Conservation (phyloP, 2,329 filamentous ascomycete species). For the Claviceps citrina region DNA sequence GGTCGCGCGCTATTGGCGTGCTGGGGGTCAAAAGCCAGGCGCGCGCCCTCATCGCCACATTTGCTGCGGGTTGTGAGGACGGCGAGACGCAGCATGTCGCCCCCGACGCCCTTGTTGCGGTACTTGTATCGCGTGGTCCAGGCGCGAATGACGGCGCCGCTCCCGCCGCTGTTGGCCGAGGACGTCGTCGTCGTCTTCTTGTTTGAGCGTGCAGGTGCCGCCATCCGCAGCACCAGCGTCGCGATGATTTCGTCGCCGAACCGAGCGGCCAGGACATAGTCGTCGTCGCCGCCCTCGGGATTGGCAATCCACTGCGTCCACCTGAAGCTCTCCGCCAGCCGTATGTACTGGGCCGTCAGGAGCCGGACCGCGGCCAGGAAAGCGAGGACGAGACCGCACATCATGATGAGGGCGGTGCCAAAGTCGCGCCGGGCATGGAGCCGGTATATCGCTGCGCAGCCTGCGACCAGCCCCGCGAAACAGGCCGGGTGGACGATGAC, state of each 20-base stretch:
- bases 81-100: slow-evolving; percentile 56
- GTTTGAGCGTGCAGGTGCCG: slow-evolving; percentile 12
- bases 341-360: slow-evolving; percentile 45
- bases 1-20: slow-evolving; percentile 57
- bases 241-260: slow-evolving; percentile 54
- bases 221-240: slow-evolving; percentile 50
- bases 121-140: slow-evolving; percentile 66
- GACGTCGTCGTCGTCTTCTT: slow-evolving; percentile 3
- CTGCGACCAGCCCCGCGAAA: slow-evolving; percentile 27
- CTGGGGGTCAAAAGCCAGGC: slow-evolving; percentile 54
- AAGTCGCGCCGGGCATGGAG: slow-evolving; percentile 28
- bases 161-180: slow-evolving; percentile 33
- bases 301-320: slow-evolving; percentile 42
- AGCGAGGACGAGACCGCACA: slow-evolving; percentile 45
- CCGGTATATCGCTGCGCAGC: slow-evolving; percentile 27
- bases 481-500: slow-evolving; percentile 48
- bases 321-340: slow-evolving; percentile 44
- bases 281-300: slow-evolving; percentile 24
- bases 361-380: slow-evolving; percentile 47
- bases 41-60: slow-evolving; percentile 43
- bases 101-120: slow-evolving; percentile 54
- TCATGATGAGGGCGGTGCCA: slow-evolving; percentile 37
- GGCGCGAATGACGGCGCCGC: slow-evolving; percentile 53
- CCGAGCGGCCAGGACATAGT: slow-evolving; percentile 48
- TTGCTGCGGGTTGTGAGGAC: slow-evolving; percentile 47